phyloP scores from a whole-genome alignment of 2,329 filamentous ascomycete genomes.

The Colletotrichum eremochloae region DNA sequence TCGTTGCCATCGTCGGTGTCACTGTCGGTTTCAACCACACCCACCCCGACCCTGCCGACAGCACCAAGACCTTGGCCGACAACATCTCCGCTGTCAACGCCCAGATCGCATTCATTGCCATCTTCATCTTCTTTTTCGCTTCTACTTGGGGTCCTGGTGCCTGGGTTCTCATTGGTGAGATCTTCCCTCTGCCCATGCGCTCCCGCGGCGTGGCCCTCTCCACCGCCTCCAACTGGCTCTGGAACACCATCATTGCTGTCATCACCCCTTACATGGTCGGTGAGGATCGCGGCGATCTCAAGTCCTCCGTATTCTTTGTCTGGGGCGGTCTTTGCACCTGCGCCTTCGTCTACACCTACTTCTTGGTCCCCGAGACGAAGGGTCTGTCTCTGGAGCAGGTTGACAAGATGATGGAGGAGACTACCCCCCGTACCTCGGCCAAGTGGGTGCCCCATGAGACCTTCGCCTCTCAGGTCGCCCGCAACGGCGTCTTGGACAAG shows the following conservation, averaged over 20 bases:
- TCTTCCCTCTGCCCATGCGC: constrained; percentile 90
- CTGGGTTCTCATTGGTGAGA: constrained; percentile 89
- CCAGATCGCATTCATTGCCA: constrained; percentile 88
- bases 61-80: constrained; percentile 57
- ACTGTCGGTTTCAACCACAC: constrained; percentile 68
- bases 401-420: constrained; percentile 91
- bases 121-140: constrained; percentile 95
- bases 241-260: constrained; percentile 81
- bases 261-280: constrained; percentile 81
- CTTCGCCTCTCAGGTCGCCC: constrained; percentile 68
- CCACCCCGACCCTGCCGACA: constrained; percentile 58
- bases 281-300: constrained; percentile 72
- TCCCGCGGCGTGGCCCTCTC: constrained; percentile 89
- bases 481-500: constrained; percentile 53
- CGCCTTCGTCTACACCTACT: constrained; percentile 76
- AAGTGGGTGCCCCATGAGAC: constrained; percentile 81
- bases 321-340: constrained; percentile 77
- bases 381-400: constrained; percentile 84
- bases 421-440: constrained; percentile 79
- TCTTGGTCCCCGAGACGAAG: constrained; percentile 81
- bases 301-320: constrained; percentile 80
- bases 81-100: constrained; percentile 72
- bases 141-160: constrained; percentile 88
- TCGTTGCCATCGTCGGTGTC: constrained; percentile 83
- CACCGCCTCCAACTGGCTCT: constrained; percentile 92